Base-by-base conservation (phyloP, 2,329 filamentous ascomycete genomes). In the Colletotrichum phormii region DNA sequence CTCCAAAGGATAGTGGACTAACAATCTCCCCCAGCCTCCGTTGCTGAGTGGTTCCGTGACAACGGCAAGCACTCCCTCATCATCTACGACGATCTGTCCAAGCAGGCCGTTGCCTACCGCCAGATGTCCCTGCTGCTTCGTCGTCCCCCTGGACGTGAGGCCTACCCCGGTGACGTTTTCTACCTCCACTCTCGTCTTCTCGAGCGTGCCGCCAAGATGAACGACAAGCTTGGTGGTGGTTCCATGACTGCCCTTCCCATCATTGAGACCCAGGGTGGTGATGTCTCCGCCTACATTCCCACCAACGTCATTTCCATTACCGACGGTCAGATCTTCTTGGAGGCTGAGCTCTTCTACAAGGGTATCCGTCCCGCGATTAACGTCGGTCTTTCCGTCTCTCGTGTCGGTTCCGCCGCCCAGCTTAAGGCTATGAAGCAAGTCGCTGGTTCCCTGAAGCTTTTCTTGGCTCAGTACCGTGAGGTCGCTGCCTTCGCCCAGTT, bases 341-440 rank as follows among this genome's bases (percentile, higher is more conserved):
- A 99, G 89, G 88, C 96, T 79, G 97, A 99, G 88, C 91, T 98
- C 78, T 99, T 98, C 94, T 98, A 98, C 95, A 99, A 99, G 94
- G 97, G 97, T 97, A 89, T 99, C 87, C 96, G 97, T 84, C 97
- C 97, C 81, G 97, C 97, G 89, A 99, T 99, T 87, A 99, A 99
- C 92, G 97, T 99, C 94, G 97, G 97, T 97, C 94, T 99, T 81
- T 99, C 97, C 82, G 97, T 99, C 81, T 99, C 97, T 80, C 97
- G 97, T 94, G 97, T 99, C 93, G 97, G 97, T 86, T 99, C 97
- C 83, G 95, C 97, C 85, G 97, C 97, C 84, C 97, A 99, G 92
- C 92, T 98, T 86, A 99, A 98, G 94, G 95, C 97, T 89, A 99
- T 99, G 97, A 99, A 99, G 93, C 97, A 99, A 91, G 97, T 99